Evolutionary conservation across 2,329 filamentous ascomycete genomes (phyloP).

Genomic region (Sporothrix mexicana): DNA sequence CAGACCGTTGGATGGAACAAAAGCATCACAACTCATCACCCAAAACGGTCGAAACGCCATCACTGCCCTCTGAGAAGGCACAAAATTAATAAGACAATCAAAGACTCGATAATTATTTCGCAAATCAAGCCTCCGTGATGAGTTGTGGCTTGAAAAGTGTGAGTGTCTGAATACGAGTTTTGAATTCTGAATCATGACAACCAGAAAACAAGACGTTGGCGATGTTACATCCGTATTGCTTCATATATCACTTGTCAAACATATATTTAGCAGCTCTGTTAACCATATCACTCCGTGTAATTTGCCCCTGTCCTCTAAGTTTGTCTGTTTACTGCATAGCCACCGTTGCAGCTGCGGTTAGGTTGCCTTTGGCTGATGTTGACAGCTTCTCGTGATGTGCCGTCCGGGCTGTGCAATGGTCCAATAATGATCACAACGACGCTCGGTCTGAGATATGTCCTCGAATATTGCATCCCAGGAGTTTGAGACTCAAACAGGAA

Average conservation of each 20-base stretch:
- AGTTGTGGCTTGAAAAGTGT: not conserved
- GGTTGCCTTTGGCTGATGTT: not conserved
- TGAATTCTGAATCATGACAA: constrained; percentile 1
- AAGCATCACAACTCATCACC: no score
- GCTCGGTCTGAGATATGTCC: not conserved
- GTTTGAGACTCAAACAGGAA: not conserved
- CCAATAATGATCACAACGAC: not conserved
- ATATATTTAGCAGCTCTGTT: not conserved
- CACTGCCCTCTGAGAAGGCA: not conserved
- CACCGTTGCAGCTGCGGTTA: not conserved
- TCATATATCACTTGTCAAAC: not conserved
- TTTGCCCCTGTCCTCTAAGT: not conserved
- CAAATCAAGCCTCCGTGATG: not conserved
- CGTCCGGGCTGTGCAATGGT: not conserved
- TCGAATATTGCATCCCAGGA: not conserved
- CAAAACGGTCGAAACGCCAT: no score
- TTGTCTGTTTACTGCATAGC: not conserved
- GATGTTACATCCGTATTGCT: not conserved
- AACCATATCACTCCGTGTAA: not conserved
- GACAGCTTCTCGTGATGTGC: not conserved
- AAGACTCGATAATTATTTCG: not conserved
- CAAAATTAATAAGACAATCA: not conserved
- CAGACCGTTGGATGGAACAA: no score
- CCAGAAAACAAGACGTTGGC: not conserved
- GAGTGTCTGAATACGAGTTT: no score